Base-by-base conservation (phyloP, 768 basidiomycete genomes). In the Lactarius evosmus region DNA sequence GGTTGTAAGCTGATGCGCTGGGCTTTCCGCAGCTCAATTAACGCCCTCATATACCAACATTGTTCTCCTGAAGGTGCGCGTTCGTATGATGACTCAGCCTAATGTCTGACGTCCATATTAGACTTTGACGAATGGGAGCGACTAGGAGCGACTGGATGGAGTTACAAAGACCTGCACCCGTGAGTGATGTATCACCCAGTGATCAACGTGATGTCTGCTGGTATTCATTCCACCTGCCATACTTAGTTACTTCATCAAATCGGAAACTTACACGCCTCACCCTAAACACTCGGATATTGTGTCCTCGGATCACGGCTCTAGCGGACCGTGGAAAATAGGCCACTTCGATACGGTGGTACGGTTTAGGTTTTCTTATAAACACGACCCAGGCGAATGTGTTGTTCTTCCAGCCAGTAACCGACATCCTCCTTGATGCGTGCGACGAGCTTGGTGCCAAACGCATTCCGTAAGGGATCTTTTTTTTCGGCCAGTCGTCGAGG, bases 111-210 rank as follows among this genome's bases (percentile, higher is more conserved):
- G 5, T 33, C 14, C 46, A 11, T 14, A 1, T 46, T 41, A 61
- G 69, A 70, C 44, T 70, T 64, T 17, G 66, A 69, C 6, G 63
- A 70, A 38, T 70, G 69, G 69, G 69, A 66, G 19, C 60, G 61
- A 34, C 44, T 70, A 8, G 69, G 69, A 7, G 69, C 69, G 7
- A 51, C 58, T 19, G 69, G 69, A 25, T 70, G 69, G 69, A 29
- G 67, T 22, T 70, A 70, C 50, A 46, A 66, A 29, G 67, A 65
- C 36, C 56, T 70, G n/a, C 50, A 63, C 38, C 69, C 69, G 64
- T 67, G 25, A 60, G 64, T 52, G 38, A 50, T 57, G n/a, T 19
- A 11, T n/a, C 17, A 22, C 11, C 0, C 38, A 4, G 30, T 41
- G 29, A 52, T 30, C 19, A 25, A 7, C 56, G 8, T 32, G 14